These are phyloP conservation scores for Cladorrhinum samala DNA, from an alignment of 495 filamentous ascomycete genomes.

Conservation along the genomic window DNA sequence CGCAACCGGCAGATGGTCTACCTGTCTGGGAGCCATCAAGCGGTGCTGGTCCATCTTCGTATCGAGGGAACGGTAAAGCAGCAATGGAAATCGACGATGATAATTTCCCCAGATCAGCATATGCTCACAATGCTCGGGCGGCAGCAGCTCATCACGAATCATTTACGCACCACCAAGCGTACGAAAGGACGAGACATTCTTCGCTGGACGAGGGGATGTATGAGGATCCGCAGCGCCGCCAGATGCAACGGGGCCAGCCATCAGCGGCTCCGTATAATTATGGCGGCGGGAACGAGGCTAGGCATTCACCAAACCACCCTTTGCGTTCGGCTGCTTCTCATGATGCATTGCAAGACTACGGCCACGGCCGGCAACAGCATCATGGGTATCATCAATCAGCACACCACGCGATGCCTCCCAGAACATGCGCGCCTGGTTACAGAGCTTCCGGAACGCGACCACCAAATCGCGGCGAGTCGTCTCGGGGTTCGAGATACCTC, in stretches of 20 bases:
- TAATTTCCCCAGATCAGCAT: background rate
- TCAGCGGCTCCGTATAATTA: background rate
- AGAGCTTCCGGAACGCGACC: background rate
- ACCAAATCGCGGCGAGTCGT: background rate
- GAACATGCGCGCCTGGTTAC: background rate
- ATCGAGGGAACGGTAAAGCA: constrained; percentile 6
- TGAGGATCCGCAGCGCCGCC: background rate
- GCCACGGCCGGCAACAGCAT: background rate
- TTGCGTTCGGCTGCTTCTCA: background rate
- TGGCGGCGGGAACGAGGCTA: background rate
- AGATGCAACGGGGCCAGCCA: background rate
- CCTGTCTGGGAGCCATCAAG: constrained; percentile 46
- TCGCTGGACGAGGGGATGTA: constrained; percentile 16
- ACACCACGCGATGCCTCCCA: background rate
- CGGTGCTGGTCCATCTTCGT: constrained; percentile 11
- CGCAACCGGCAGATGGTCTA: constrained; percentile 51
- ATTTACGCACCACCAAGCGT: background rate
- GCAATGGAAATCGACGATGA: background rate
- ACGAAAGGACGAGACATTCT: constrained; percentile 10
- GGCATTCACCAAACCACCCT: background rate
- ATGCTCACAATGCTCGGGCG: background rate
- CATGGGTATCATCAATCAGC: background rate
- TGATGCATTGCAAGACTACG: background rate
- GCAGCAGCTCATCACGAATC: background rate
- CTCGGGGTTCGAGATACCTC: background rate